Evolutionary conservation across 495 filamentous ascomycete species (phyloP), one percentile per base, ranked within the genome.

Genomic region (Penicillium nucicola): DNA sequence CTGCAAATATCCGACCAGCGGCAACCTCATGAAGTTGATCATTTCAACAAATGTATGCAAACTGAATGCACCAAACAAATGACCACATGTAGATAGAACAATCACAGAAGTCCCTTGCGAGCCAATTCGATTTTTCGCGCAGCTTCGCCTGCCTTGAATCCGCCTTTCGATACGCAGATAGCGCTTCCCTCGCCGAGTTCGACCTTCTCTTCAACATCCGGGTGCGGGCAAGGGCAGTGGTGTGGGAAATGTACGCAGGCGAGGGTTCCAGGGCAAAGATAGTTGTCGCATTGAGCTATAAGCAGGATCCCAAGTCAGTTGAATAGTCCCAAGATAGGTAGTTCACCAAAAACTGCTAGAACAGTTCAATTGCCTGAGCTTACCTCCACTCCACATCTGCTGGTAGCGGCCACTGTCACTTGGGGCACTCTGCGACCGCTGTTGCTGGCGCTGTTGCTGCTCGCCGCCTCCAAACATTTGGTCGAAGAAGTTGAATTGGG

Each of bases 171-270:
- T 4, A 87, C 78, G 66, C 91, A 97, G 55, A 92, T 73, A 12
- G 88, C 78, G 57, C 84, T 87, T 9, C 91, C 91, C 11, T 92
- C 87, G 13, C 83, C 87, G 30, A 93, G 70, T 68, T 97, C 91
- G 45, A 92, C 81, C 60, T 97, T 97, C 60, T 97, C 90, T 64
- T 95, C 88, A 38, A 88, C 77, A 13, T 74, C 70, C 6, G 89
- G 85, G 72, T 87, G 91, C 2, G 89, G 76, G 68, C 91, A 97
- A 6, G 91, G 91, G 65, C 91, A 97, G 70, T 97, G 91, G 68
- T 95, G 90, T 7, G 91, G 90, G 77, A 95, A 89, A 63, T 88
- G 84, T 2, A 97, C 91, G 74, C 91, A 97, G 5, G 89, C 85
- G 19, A 96, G 80, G 4, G 90, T 96, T 43, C 83, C 86, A 1